These are phyloP conservation scores for Sarcodon sp. DNA, from an alignment of 768 basidiomycete genomes.

Conservation along the genomic window DNA sequence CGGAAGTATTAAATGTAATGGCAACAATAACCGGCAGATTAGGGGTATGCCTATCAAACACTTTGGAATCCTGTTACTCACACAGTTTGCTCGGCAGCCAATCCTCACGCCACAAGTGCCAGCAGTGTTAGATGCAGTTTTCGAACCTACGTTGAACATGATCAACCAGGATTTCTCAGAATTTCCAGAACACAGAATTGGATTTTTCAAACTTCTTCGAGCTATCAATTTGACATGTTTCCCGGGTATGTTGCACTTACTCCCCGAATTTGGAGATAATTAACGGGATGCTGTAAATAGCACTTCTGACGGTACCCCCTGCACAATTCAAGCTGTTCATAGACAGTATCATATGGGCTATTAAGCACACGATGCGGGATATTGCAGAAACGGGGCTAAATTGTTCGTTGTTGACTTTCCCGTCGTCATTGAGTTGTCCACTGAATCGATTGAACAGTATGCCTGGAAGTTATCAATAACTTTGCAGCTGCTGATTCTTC, in stretches of 20 bases:
- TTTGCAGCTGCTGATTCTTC: slow-evolving; percentile 71
- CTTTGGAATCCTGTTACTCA: slow-evolving; percentile 1
- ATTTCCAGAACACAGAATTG: slow-evolving; percentile 93
- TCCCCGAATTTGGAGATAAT: not conserved
- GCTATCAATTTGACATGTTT: slow-evolving; percentile 91
- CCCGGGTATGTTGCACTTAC: slow-evolving; percentile 51
- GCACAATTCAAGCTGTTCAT: slow-evolving; percentile 94
- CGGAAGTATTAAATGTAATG: slow-evolving; percentile 96
- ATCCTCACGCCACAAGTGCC: slow-evolving; percentile 89
- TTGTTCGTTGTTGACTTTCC: slow-evolving; percentile 27
- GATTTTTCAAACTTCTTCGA: slow-evolving; percentile 92
- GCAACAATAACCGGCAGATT: slow-evolving; percentile 84
- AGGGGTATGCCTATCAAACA: slow-evolving; percentile 46
- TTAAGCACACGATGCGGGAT: slow-evolving; percentile 98
- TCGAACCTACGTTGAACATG: slow-evolving; percentile 95
- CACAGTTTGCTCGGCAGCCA: slow-evolving; percentile 28
- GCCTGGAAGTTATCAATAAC: slow-evolving; percentile 90
- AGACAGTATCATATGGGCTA: slow-evolving; percentile 99
- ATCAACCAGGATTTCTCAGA: slow-evolving; percentile 99
- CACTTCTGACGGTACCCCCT: slow-evolving; percentile 78
- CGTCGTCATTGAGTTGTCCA: not conserved
- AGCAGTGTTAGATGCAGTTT: slow-evolving; percentile 91
- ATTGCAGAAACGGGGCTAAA: slow-evolving; percentile 87
- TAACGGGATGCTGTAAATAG: slow-evolving; percentile 20
- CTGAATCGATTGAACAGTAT: slow-evolving; percentile 37